Evolutionary conservation across 352 stramenopile genomes (phyloP).

Genomic region (Globisporangium carolinianum): DNA sequence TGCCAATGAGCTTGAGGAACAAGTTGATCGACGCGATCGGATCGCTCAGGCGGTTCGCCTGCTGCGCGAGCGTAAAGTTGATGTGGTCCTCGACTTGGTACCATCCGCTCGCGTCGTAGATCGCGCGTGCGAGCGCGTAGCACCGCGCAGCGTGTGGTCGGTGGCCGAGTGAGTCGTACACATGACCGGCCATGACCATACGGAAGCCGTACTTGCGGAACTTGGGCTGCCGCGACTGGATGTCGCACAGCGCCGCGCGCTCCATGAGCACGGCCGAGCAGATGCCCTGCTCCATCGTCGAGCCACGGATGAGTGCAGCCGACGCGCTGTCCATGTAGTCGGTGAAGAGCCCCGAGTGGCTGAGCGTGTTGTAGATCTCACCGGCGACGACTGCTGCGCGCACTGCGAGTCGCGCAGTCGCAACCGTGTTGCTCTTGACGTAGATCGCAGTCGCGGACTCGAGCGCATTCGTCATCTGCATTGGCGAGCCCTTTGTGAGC

Average conservation of each 20-base stretch:
- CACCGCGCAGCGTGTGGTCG: conserved; percentile 73
- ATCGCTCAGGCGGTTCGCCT: conserved; percentile 69
- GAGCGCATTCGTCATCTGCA: conserved; percentile 82
- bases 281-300: conserved; percentile 79
- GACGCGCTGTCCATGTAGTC: conserved; percentile 87
- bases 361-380: conserved; percentile 77
- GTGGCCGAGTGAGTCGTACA: conserved; percentile 73
- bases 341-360: conserved; percentile 66
- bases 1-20: conserved; percentile 82
- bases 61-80: conserved; percentile 79
- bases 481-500: conserved; percentile 64
- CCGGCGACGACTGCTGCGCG: conserved; percentile 62
- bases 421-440: conserved; percentile 38
- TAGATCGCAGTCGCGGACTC: conserved; percentile 62
- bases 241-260: conserved; percentile 67
- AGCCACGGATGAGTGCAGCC: conserved; percentile 71
- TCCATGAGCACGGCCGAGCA: conserved; percentile 82
- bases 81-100: conserved; percentile 87
- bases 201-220: conserved; percentile 87
- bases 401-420: conserved; percentile 51
- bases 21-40: conserved; percentile 80
- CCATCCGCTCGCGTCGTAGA: conserved; percentile 81
- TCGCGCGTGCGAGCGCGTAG: conserved; percentile 62
- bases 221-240: conserved; percentile 58
- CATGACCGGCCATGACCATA: conserved; percentile 86